Base-by-base conservation (phyloP, 495 filamentous ascomycete genomes). In the Hypoxylon subgilvum region DNA sequence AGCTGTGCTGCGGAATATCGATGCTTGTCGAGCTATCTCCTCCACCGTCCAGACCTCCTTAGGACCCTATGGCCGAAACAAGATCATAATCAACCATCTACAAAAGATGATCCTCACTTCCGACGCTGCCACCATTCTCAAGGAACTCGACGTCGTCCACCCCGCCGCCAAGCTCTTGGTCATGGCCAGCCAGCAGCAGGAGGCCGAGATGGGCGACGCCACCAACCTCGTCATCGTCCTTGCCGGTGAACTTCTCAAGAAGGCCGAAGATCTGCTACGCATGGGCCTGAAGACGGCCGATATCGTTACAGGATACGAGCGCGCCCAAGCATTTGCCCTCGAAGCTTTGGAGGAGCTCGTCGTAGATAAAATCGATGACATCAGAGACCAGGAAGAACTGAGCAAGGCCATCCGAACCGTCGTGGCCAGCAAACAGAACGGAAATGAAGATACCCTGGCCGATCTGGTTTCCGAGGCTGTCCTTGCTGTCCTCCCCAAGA, bases 81-180 rank as follows among this genome's bases (percentile, higher is more conserved):
- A 99, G 81, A 96, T 99, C 74, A 90, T 99, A 79, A 97, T 99
- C 82, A 99, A 97, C 78, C 95, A 99, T 79, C 82, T 99, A 53
- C 92, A 96, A 77, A 99, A 99, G 82, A 96, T 97, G 94, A 93
- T 96, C 58, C 82, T 99, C 53, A 99, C 95, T 53, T 96, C 91
- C 38, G 95, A 99, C 71, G 95, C 95, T 31, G 95, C 95, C 59
- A 96, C 94, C 19, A 99, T 99, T 61, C 81, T 99, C 48, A 88
- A 91, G 67, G 95, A 99, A 74, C 83, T 99, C 71, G 95, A 99
- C 69, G 95, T 99, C 38, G 93, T 99, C 23, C 95, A 99, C 76
- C 95, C 95, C 52, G 95, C 95, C 32, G 95, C 95, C 8, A 99
- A 99, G 76, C 79, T 99, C 44, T 77, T 97, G n/a, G 95, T 99